phyloP scores from a whole-genome alignment of 306 rosid genomes.

The Dryas alaskensis region DNA sequence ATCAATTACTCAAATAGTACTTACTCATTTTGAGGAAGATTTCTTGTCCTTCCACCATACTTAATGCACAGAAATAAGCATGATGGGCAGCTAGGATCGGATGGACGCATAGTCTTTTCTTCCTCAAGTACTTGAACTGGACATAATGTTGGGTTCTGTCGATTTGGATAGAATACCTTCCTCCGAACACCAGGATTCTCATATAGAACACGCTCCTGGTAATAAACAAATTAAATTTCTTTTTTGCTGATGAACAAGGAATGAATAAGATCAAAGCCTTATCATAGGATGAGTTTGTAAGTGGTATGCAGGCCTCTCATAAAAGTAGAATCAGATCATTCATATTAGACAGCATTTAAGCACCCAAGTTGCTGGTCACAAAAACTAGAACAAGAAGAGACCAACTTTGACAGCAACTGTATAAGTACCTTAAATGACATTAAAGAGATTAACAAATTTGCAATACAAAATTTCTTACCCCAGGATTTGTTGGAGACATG shows the following conservation, averaged over 20 bases:
- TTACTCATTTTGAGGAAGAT: conserved; percentile 90
- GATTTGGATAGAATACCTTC: conserved; percentile 64
- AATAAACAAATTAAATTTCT: neutral
- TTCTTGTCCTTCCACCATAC: conserved; percentile 94
- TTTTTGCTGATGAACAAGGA: conserved; percentile 6
- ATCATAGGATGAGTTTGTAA: neutral
- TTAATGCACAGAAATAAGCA: conserved; percentile 86
- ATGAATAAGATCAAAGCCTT: neutral
- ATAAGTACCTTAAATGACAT: neutral
- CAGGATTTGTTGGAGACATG: conserved; percentile 55
- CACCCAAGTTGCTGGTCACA: neutral
- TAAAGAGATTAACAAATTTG: neutral
- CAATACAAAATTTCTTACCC: conserved; percentile 49
- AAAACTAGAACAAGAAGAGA: neutral
- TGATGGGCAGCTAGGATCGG: conserved; percentile 71
- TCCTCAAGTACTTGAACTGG: conserved; percentile 78
- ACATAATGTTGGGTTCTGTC: conserved; percentile 54
- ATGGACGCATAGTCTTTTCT: conserved; percentile 84
- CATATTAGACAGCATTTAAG: neutral
- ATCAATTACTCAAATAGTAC: conserved; percentile 13
- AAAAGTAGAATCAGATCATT: neutral
- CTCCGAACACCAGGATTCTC: conserved; percentile 72
- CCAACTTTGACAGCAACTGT: neutral
- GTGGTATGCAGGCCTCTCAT: neutral
- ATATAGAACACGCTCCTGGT: conserved; percentile 72